Percentiles rank a stretch among this genome's conserved stretches.
These are phyloP conservation scores for Hericium rajendrae DNA, from an alignment of 768 basidiomycete genomes.

Conservation along the genomic window DNA sequence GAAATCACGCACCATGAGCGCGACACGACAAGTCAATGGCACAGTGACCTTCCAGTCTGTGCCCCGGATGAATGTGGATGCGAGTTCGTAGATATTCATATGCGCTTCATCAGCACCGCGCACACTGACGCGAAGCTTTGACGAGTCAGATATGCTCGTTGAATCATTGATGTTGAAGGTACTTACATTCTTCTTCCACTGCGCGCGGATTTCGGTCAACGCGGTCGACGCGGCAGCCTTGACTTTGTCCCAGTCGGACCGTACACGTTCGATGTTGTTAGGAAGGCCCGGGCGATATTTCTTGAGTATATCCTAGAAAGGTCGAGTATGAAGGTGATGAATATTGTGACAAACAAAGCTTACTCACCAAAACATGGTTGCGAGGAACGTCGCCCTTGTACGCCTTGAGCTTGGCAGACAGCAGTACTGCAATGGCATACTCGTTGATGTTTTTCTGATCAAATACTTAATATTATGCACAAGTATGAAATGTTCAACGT, in stretches of 20 bases:
- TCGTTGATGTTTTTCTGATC: background rate
- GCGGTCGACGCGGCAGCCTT: background rate
- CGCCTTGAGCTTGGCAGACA: background rate
- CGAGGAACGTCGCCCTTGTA: background rate
- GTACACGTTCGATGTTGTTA: background rate
- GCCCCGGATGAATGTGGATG: background rate
- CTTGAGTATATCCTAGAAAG: background rate
- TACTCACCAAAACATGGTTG: background rate
- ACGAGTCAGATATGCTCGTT: background rate
- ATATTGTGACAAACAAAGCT: background rate
- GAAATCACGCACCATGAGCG: background rate
- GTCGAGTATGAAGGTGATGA: background rate
- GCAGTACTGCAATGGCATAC: background rate
- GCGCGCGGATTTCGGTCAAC: background rate
- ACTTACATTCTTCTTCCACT: background rate
- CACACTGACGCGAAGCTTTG: background rate
- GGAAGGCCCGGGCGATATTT: background rate
- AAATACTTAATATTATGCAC: background rate
- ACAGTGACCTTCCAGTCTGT: background rate
- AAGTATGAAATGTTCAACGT: background rate
- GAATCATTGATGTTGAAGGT: background rate
- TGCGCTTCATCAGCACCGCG: background rate
- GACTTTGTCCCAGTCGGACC: background rate
- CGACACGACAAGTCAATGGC: background rate
- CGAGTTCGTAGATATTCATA: background rate